A percentile compares a stretch with the other conserved stretches of the same genome.
phyloP scores from a whole-genome alignment of 2,329 filamentous ascomycete species.

The Ilyonectria mors-panacis region DNA sequence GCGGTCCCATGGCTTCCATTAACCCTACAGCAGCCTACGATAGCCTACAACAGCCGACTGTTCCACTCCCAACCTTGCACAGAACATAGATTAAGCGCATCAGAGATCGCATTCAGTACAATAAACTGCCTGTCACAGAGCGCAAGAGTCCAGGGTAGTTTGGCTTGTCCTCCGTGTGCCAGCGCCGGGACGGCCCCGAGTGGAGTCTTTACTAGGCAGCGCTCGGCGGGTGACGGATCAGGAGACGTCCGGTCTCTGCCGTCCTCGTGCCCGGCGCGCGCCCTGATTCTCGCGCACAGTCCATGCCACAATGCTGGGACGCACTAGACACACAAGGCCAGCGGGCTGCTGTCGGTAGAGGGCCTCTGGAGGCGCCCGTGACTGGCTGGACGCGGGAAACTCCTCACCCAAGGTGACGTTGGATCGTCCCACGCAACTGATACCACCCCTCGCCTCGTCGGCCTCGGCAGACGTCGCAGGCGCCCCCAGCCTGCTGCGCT shows the following conservation, averaged over 20 bases:
- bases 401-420: slow-evolving; percentile 41
- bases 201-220: slow-evolving; percentile 12
- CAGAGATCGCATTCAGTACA: background rate
- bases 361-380: slow-evolving; percentile 5
- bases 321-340: slow-evolving; percentile 5
- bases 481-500: background rate
- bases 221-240: slow-evolving; percentile 39
- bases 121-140: background rate
- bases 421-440: slow-evolving; percentile 34
- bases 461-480: slow-evolving; percentile 23
- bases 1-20: background rate
- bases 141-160: slow-evolving; percentile 35
- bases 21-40: background rate
- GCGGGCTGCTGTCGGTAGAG: slow-evolving; percentile 24
- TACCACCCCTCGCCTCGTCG: slow-evolving; percentile 17
- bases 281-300: slow-evolving; percentile 24
- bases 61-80: background rate
- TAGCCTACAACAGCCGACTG: background rate
- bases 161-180: slow-evolving; percentile 35
- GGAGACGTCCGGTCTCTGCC: slow-evolving; percentile 37
- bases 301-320: slow-evolving; percentile 23
- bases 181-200: slow-evolving; percentile 25
- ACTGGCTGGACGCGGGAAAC: background rate
- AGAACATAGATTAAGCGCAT: background rate
- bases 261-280: slow-evolving; percentile 27